Conservation (phyloP, 257 asterid species). For the Petrea volubilis region DNA sequence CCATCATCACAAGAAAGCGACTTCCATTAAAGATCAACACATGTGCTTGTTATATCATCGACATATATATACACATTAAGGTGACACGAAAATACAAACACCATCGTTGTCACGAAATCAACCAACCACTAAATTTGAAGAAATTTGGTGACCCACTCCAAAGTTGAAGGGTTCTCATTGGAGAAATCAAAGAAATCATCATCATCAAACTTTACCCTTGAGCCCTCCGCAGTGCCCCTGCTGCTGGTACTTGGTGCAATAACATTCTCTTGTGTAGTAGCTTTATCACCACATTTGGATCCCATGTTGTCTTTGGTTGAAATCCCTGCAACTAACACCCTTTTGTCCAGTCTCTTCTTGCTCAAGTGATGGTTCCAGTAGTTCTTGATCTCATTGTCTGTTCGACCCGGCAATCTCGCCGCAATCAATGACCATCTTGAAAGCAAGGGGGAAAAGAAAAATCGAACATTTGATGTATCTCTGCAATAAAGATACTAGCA, state of each 20-base stretch:
- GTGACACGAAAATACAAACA: neutral
- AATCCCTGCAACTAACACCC: constrained; percentile 32
- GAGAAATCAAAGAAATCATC: constrained; percentile 60
- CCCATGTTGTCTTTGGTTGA: constrained; percentile 20
- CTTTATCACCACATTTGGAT: constrained; percentile 23
- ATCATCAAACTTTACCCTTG: constrained; percentile 27
- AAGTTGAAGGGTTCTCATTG: constrained; percentile 57
- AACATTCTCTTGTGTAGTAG: constrained; percentile 20
- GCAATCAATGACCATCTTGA: constrained; percentile 47
- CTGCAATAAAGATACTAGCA: no score
- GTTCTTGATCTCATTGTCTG: constrained; percentile 55
- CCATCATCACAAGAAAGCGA: neutral
- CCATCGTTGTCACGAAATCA: neutral
- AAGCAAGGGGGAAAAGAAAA: neutral
- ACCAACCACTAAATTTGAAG: constrained; percentile 16
- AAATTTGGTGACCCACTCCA: constrained; percentile 55
- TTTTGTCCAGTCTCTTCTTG: constrained; percentile 34
- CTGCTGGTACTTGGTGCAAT: neutral
- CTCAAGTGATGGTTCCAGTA: constrained; percentile 44
- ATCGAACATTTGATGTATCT: no score
- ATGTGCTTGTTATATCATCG: no score
- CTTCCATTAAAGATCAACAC: no score
- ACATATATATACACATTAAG: no score
- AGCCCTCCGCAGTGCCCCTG: constrained; percentile 21
- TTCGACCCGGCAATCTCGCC: constrained; percentile 49